Evolutionary conservation across 2,329 filamentous ascomycete genomes (phyloP).

Genomic region (Exophiala aquamarina): DNA sequence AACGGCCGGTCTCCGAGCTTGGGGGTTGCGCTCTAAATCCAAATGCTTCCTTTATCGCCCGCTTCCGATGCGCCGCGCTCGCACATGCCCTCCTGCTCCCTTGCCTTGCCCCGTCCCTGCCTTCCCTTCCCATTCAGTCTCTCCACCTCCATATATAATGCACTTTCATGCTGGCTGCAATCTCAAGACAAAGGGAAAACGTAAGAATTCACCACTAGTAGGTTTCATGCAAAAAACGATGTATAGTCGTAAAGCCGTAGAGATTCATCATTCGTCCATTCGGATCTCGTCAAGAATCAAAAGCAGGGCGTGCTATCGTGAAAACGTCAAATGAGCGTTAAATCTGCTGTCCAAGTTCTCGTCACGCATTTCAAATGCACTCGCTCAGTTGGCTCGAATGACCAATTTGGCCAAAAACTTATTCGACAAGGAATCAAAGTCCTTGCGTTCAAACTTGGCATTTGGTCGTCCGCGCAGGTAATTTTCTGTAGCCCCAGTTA

Average conservation of each 20-base stretch:
- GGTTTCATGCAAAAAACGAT: conserved; percentile 1
- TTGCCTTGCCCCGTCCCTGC: not conserved
- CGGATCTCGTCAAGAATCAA: conserved; percentile 19
- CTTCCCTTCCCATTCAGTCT: not conserved
- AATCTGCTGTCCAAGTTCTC: conserved; percentile 12
- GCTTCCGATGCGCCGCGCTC: not conserved
- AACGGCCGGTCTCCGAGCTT: too few relatives aligned
- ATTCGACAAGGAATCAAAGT: conserved; percentile 95
- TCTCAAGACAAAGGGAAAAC: not conserved
- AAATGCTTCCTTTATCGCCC: too few relatives aligned
- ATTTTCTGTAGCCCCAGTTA: conserved; percentile 65
- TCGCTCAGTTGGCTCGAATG: conserved; percentile 65
- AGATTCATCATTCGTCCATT: conserved; percentile 21
- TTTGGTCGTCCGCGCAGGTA: conserved; percentile 80
- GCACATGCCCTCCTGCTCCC: not conserved
- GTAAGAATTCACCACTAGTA: not conserved
- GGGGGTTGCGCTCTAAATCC: too few relatives aligned
- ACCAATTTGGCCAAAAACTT: conserved; percentile 97
- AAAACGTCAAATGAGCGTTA: conserved; percentile 20
- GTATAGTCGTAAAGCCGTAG: conserved; percentile 15
- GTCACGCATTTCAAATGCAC: conserved; percentile 2
- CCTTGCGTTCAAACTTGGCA: conserved; percentile 81
- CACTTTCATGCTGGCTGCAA: too few relatives aligned
- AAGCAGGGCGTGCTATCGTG: conserved; percentile 18
- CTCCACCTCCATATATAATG: not conserved